Evolutionary conservation across 2,329 filamentous ascomycete genomes (phyloP), one percentile per base, ranked within the genome.

Genomic region (Trichoderma sp.): DNA sequence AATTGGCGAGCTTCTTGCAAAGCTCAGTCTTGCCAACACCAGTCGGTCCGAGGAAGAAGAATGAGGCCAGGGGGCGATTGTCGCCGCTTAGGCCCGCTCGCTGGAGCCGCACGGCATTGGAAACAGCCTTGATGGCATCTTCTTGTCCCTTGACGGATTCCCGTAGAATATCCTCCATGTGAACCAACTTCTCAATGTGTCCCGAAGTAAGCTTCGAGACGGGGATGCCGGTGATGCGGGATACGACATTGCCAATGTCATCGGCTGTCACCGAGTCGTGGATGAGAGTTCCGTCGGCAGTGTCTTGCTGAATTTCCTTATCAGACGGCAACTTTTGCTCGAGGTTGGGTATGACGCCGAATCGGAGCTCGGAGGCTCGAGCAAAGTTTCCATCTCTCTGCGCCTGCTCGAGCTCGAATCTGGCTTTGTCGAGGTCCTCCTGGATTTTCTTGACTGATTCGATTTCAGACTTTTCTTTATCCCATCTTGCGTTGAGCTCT

Each of bases 21-120:
- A 98, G 89, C 79, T 98, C 95, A 3, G 96, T 99, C 85, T 98
- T 99, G 71, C 96, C 96, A 21, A 98, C 95, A 79, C 96, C 96
- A 0, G 96, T 98, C 6, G 96, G 96, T 0, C 96, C 96, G 4
- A 98, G 88, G 88, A 98, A 98, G 91, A 98, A 98, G 84, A 98
- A 98, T 0, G 93, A 97, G 0, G 95, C 96, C 6, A 97, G 86
- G 0, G 96, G 96, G 0, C 94, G 88, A 80, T 98, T 97, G 77
- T 98, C 94, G 39, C 94, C 94, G 73, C 92, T 97, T 9, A 98
- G 86, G 1, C 96, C 96, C 9, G 96, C 96, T 74, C 96, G 89
- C 81, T 98, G 96, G 85, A 98, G 92, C 24, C 96, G 90, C 9
- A 99, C 95, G 0, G 96, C 96, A 79, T 98, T 93, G 39, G 95